Evolutionary conservation across 2,329 filamentous ascomycete genomes (phyloP), one percentile per base, ranked within the genome.

Genomic region (Aspergillus persii): DNA sequence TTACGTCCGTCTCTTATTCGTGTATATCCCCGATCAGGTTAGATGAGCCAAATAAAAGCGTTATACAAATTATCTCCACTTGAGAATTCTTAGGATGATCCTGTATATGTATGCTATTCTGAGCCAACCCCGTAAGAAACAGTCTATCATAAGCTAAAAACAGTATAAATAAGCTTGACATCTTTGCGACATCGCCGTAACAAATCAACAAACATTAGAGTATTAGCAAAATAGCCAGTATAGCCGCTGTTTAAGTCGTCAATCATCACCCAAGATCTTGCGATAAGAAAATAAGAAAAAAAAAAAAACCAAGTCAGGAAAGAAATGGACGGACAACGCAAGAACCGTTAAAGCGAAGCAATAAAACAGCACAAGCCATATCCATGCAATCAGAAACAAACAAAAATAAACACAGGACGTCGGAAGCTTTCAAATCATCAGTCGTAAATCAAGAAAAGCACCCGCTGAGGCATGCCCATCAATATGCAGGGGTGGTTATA

Each of bases 201-300:
- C 41, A 46, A 12, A 36, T 41, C 36, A 23, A 44, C 44, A 51
- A 57, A 29, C 7, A 30, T 54, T 27, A 26, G 26, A 31, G 50
- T 56, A 51, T 30, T 15, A 54, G 31, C 5, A 58, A 53, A 50
- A 23, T 27, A 26, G 31, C n/a, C 12, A 41, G 39, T 56, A 56
- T 44, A 47, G 29, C 47, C 33, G 29, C 46, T 12, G 29, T 44
- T 30, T n/a, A 54, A 39, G 44, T 62, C 61, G 52, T 61, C 53
- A 62, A 50, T 61, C 61, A 58, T 63, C 26, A 61, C 18, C 5
- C 27, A 55, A 9, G n/a, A 12, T 41, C 36, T 41, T n/a, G 11
- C 36, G 36, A 41, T n/a, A 41, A 9, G 5, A 7, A n/a, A 41
- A 5, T 5, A n/a, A 41, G 15, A 41, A 41, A n/a, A 15, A 39